Conservation (phyloP, 495 filamentous ascomycete genomes). For the Penicillium robsamsonii region DNA sequence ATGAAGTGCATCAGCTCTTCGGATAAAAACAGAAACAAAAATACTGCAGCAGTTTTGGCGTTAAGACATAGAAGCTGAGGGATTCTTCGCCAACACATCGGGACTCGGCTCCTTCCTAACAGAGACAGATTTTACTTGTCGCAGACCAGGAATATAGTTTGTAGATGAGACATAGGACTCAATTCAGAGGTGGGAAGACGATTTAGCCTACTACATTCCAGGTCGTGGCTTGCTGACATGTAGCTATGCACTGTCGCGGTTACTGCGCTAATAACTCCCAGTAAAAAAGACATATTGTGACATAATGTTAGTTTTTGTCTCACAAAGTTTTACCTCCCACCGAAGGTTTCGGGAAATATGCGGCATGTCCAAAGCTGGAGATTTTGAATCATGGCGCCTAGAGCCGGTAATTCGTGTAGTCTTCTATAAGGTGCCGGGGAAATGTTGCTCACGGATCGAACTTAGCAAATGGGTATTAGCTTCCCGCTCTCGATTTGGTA, state of each 20-base stretch:
- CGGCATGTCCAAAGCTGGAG: background rate
- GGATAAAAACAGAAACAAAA: background rate
- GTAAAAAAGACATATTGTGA: background rate
- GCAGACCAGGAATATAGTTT: background rate
- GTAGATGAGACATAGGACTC: background rate
- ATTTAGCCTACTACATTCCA: constrained; percentile 3
- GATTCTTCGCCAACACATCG: background rate
- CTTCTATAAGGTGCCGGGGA: background rate
- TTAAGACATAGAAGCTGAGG: background rate
- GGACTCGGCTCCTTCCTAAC: constrained; percentile 1
- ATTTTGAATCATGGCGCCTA: background rate
- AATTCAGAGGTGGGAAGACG: background rate
- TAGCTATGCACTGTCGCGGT: constrained; percentile 18
- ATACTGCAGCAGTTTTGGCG: background rate
- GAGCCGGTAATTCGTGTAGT: background rate
- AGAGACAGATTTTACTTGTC: background rate
- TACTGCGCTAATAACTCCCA: constrained; percentile 13
- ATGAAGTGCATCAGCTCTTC: background rate
- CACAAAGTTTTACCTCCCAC: constrained; percentile 12
- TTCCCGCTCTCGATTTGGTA: background rate
- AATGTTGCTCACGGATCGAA: background rate
- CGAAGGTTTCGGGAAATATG: constrained; percentile 13
- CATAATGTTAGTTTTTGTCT: constrained; percentile 5
- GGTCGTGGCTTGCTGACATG: constrained; percentile 14
- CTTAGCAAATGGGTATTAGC: background rate